These are phyloP conservation scores for Chrysoporthe austroafricana DNA, from an alignment of 2,329 filamentous ascomycete genomes.

Conservation along the genomic window DNA sequence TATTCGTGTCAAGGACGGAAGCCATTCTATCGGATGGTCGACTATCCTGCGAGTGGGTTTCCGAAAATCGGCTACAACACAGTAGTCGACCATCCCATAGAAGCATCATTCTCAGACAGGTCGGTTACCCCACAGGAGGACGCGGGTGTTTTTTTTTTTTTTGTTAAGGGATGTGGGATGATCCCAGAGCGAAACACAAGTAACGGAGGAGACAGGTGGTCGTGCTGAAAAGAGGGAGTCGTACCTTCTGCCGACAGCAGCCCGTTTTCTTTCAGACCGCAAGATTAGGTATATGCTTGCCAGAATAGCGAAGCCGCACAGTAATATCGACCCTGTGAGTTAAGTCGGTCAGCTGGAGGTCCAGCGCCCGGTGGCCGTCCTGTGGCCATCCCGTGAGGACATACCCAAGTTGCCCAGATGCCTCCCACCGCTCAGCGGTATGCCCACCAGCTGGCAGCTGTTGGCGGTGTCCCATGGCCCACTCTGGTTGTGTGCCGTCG, in stretches of 20 bases:
- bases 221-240: slow-evolving; percentile 32
- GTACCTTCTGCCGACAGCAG: slow-evolving; percentile 90
- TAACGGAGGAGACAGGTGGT: not conserved
- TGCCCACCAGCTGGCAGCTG: slow-evolving; percentile 77
- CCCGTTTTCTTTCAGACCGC: slow-evolving; percentile 85
- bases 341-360: slow-evolving; percentile 30
- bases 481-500: slow-evolving; percentile 60
- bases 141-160: not conserved
- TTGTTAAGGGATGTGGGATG: not conserved
- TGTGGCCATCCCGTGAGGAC: slow-evolving; percentile 36
- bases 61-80: too few relatives aligned
- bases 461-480: slow-evolving; percentile 52
- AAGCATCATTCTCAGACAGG: not conserved
- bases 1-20: not conserved
- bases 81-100: not conserved
- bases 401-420: slow-evolving; percentile 82
- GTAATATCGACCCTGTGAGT: slow-evolving; percentile 68
- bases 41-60: not conserved
- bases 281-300: slow-evolving; percentile 70
- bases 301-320: slow-evolving; percentile 77
- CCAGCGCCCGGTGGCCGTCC: not conserved
- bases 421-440: slow-evolving; percentile 66
- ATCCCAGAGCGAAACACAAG: not conserved
- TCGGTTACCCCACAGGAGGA: not conserved
- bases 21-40: not conserved